Percentiles rank a stretch among this genome's conserved stretches.
phyloP scores from a whole-genome alignment of 345 rosid genomes.

The Pistacia integerrima region DNA sequence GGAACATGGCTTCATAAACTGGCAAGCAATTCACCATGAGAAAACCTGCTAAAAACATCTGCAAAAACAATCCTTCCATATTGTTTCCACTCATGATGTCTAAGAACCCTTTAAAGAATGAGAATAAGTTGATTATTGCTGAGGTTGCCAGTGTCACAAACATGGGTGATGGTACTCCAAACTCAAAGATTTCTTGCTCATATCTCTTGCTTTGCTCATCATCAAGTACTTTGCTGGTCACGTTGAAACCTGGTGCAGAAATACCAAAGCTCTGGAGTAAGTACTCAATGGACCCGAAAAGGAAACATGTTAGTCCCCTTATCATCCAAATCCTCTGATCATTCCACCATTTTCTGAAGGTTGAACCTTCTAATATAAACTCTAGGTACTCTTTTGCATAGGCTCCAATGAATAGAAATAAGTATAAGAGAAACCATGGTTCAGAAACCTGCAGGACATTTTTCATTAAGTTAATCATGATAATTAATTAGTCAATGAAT shows the following conservation, averaged over 20 bases:
- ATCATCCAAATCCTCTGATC: conserved; percentile 67
- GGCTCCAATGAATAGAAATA: conserved; percentile 63
- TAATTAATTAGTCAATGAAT: background rate
- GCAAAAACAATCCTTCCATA: conserved; percentile 35
- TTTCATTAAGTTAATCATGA: background rate
- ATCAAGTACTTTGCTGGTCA: conserved; percentile 59
- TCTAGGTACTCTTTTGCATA: conserved; percentile 52
- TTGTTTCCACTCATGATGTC: conserved; percentile 3
- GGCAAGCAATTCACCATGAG: conserved; percentile 55
- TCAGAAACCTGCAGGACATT: conserved; percentile 47
- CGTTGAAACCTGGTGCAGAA: conserved; percentile 45
- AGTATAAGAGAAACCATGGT: conserved; percentile 61
- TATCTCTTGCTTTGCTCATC: conserved; percentile 58
- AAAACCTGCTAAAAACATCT: conserved; percentile 45
- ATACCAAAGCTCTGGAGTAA: conserved; percentile 47
- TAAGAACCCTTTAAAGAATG: conserved; percentile 37
- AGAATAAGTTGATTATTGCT: conserved; percentile 52
- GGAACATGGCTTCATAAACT: conserved; percentile 59
- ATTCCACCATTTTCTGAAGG: conserved; percentile 67
- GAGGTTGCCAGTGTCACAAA: conserved; percentile 43
- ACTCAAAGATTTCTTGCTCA: conserved; percentile 58
- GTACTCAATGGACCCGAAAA: conserved; percentile 48
- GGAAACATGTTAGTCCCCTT: conserved; percentile 44
- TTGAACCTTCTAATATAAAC: conserved; percentile 44
- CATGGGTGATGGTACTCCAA: conserved; percentile 58